Base-by-base conservation (phyloP, 2,329 filamentous ascomycete species). In the Xylaria sp. region DNA sequence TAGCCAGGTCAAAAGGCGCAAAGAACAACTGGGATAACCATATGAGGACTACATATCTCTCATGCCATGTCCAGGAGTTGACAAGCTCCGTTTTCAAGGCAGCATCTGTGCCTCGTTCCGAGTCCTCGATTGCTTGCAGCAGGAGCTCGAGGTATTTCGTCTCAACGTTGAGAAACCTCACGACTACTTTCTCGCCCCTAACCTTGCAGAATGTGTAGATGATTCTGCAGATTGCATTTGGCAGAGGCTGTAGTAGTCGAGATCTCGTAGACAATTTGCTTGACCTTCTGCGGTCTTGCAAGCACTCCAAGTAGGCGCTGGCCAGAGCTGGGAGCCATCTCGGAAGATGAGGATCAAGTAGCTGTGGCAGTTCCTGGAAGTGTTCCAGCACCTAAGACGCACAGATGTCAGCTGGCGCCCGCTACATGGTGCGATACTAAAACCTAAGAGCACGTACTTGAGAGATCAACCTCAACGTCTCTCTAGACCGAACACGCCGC, bases 201-300 rank as follows among this genome's bases (percentile, higher is more conserved):
- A 98, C 91, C 81, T 99, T 99, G 85, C 94, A 98, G 69, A 99
- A 91, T 0, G 91, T 91, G 78, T 98, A 98, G 43, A 99, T 80
- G 1, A 98, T 84, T 70, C 87, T 89, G 79, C 91, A 93, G 64
- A 97, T 90, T 4, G 93, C 94, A 69, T 87, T 86, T 28, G 91
- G 87, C 0, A 93, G 81, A 0, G 90, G 86, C 25, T 84, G 81
- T 15, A 89, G 75, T 10, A 87, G 79, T 64, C 83, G 77, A 66
- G 80, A 78, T 65, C 73, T 76, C 78, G 73, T 69, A 78, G 79
- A 75, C 52, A 82, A 61, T n/a, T 66, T 76, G 72, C 80, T 86
- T 76, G 76, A 82, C 68, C 78, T 79, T 73, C 79, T 82, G 78
- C 81, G 79, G 58, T 79, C 81, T 71, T 83, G 83, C 9, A 94